Conservation (phyloP, 345 rosid species). For the Toxicodendron radicans region DNA sequence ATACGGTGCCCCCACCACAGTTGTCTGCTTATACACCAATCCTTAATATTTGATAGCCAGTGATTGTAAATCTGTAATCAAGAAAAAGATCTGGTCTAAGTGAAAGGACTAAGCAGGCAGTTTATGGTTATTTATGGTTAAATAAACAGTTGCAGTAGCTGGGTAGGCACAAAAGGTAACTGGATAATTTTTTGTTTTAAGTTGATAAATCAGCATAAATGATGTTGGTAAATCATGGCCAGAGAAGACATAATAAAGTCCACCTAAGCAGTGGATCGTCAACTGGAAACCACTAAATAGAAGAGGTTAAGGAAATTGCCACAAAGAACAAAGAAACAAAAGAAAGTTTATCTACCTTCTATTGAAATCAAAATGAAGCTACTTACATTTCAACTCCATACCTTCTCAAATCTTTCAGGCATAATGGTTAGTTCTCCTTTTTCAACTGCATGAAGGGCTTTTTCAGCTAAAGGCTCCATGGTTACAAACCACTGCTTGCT, state of each 20-base stretch:
- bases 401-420: constrained; percentile 99
- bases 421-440: constrained; percentile 68
- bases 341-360: not conserved
- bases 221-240: not conserved
- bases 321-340: not conserved
- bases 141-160: not conserved
- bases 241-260: not conserved
- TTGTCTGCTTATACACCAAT: constrained; percentile 99
- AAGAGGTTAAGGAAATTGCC: not conserved
- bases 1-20: constrained; percentile 99
- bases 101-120: constrained; percentile 4
- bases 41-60: constrained; percentile 96
- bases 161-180: not conserved
- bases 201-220: not conserved
- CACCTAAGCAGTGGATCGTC: not conserved
- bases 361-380: constrained; percentile 13
- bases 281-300: not conserved
- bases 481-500: constrained; percentile 98
- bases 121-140: not conserved
- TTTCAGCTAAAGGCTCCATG: constrained; percentile 93
- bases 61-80: constrained; percentile 79
- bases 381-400: constrained; percentile 23
- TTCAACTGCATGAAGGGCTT: constrained; percentile 89
- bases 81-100: constrained; percentile 5
- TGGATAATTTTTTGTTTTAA: not conserved